These are phyloP conservation scores for Aspergillus ellipticus DNA, from an alignment of 495 filamentous ascomycete genomes.

Conservation along the genomic window DNA sequence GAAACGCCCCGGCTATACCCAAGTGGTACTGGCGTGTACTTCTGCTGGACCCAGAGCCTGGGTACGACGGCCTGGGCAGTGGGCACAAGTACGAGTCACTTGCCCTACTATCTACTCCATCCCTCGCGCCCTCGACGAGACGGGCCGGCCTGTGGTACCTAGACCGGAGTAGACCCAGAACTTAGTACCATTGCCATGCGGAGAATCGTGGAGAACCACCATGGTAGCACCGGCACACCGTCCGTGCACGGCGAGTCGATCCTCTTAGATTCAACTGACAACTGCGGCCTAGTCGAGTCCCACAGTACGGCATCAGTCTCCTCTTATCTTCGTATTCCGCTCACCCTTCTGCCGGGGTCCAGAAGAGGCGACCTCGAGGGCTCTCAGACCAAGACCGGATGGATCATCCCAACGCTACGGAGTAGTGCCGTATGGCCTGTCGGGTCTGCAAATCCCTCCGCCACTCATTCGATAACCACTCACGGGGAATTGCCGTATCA, in stretches of 20 bases:
- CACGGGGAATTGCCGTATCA: background rate
- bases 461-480: slow-evolving; percentile 2
- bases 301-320: background rate
- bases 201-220: slow-evolving; percentile 4
- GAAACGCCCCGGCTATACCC: background rate
- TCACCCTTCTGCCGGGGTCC: background rate
- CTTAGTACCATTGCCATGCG: slow-evolving; percentile 2
- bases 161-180: background rate
- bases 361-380: background rate
- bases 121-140: background rate
- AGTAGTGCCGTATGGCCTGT: slow-evolving; percentile 6
- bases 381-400: background rate
- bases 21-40: background rate
- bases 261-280: background rate
- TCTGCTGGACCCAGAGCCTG: background rate
- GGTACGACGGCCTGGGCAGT: background rate
- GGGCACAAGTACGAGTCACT: background rate
- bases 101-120: background rate
- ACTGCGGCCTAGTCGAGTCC: background rate
- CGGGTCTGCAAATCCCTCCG: slow-evolving; percentile 1
- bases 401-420: background rate
- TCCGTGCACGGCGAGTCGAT: background rate
- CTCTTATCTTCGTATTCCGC: background rate
- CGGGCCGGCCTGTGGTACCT: background rate
- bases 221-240: background rate